Percentiles rank a stretch among this genome's conserved stretches.
Conservation (phyloP, 1,139 yeast species). For the Sugiyamaella castrensis region DNA sequence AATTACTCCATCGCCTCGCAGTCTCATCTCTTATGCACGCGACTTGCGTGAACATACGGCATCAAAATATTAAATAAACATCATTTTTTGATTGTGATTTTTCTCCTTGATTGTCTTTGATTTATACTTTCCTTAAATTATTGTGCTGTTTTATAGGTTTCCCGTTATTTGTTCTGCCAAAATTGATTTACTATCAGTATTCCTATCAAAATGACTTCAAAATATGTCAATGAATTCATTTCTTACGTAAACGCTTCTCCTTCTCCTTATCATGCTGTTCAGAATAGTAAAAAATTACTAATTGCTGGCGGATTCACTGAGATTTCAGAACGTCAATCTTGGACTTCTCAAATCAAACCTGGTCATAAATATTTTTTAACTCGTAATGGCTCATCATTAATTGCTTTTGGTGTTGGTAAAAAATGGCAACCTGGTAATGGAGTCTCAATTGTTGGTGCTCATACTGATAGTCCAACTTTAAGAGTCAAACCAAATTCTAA, state of each 20-base stretch:
- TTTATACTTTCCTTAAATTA: too few species aligned
- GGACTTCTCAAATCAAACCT: slow-evolving; percentile 57
- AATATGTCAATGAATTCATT: slow-evolving; percentile 47
- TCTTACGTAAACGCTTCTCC: slow-evolving; percentile 83
- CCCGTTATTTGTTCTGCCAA: too few species aligned
- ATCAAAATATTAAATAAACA: too few species aligned
- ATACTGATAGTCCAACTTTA: slow-evolving; percentile 91
- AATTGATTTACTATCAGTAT: too few species aligned
- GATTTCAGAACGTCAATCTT: slow-evolving; percentile 67
- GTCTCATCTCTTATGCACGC: too few species aligned
- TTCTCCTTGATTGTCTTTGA: too few species aligned
- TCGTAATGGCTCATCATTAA: slow-evolving; percentile 81
- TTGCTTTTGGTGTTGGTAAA: slow-evolving; percentile 81
- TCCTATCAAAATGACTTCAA: slow-evolving; percentile 11
- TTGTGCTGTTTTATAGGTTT: too few species aligned
- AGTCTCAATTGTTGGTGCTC: slow-evolving; percentile 87
- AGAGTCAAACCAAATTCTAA: slow-evolving; percentile 87
- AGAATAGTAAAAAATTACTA: slow-evolving; percentile 55
- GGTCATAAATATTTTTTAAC: slow-evolving; percentile 57
- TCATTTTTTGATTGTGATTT: too few species aligned
- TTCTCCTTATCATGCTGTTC: slow-evolving; percentile 92
- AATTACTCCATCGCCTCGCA: too few species aligned
- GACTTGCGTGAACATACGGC: too few species aligned
- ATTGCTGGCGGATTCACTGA: slow-evolving; percentile 64
- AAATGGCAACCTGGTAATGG: slow-evolving; percentile 79